Percentiles rank a stretch among this genome's conserved stretches.
Conservation (phyloP, 495 filamentous ascomycete genomes). For the Daldinia caldariorum region DNA sequence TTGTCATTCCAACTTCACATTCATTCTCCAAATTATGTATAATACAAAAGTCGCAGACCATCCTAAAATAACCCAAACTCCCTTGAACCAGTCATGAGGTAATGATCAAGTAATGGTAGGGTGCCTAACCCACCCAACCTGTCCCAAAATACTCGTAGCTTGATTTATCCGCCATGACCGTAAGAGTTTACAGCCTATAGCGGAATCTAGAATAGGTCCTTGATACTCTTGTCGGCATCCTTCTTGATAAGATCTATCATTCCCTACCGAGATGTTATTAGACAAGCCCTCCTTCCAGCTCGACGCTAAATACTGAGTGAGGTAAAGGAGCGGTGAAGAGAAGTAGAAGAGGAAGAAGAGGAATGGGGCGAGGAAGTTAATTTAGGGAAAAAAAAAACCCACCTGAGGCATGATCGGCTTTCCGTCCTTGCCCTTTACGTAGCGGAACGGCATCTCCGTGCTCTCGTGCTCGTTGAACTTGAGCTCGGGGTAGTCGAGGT, state of each 20-base stretch:
- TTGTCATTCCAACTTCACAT: background rate
- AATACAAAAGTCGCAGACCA: background rate
- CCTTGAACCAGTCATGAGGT: background rate
- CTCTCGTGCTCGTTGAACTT: conserved; percentile 89
- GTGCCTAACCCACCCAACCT: background rate
- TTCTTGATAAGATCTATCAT: conserved; percentile 95
- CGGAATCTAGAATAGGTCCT: conserved; percentile 77
- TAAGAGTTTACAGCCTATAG: background rate
- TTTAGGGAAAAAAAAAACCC: conserved; percentile 39
- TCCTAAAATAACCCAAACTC: background rate
- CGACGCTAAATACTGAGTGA: background rate
- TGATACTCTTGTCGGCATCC: conserved; percentile 90
- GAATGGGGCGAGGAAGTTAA: too few species aligned
- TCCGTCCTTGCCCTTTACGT: conserved; percentile 78
- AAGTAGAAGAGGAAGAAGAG: background rate
- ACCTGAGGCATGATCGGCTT: conserved; percentile 91
- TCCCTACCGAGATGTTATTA: conserved; percentile 64
- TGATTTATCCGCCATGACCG: background rate
- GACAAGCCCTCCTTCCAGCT: background rate
- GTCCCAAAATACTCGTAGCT: background rate
- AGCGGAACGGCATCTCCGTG: conserved; percentile 97
- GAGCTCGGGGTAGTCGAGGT: conserved; percentile 87
- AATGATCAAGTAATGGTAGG: background rate
- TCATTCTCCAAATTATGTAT: background rate
- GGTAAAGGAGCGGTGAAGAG: background rate